A percentile compares a stretch with the other conserved stretches of the same genome.
Conservation (phyloP, 805 yeast genomes). For the Candida orba region DNA sequence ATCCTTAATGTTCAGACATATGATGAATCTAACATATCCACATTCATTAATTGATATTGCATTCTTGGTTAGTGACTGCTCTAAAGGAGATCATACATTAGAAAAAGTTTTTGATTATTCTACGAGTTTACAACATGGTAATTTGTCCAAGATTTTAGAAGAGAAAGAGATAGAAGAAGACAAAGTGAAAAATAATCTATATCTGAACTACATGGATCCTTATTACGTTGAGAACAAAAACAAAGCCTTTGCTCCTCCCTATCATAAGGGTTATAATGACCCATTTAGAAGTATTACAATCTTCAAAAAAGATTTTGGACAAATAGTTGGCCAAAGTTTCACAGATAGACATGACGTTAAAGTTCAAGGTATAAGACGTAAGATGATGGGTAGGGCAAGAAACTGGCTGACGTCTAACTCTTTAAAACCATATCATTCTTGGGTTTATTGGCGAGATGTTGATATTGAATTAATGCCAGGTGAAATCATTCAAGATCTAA, state of each 20-base stretch:
- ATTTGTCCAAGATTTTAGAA: constrained; percentile 41
- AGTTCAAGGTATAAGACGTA: constrained; percentile 78
- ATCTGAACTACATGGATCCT: constrained; percentile 63
- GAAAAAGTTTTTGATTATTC: constrained; percentile 60
- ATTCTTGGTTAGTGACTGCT: constrained; percentile 74
- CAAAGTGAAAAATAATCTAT: constrained; percentile 54
- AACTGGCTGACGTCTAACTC: constrained; percentile 76
- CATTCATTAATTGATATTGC: constrained; percentile 76
- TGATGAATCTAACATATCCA: constrained; percentile 82
- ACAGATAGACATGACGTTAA: constrained; percentile 79
- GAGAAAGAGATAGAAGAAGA: constrained; percentile 32
- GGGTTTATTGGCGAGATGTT: constrained; percentile 91
- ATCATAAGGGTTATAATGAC: constrained; percentile 50
- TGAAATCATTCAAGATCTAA: constrained; percentile 62
- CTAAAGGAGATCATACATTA: constrained; percentile 56
- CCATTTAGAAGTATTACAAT: constrained; percentile 79
- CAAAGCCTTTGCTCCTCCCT: constrained; percentile 58
- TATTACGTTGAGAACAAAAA: constrained; percentile 50
- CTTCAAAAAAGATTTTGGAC: constrained; percentile 78
- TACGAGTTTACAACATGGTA: constrained; percentile 64
- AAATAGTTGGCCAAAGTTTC: constrained; percentile 78
- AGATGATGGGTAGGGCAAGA: constrained; percentile 81
- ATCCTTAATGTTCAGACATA: constrained; percentile 76
- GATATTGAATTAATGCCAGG: constrained; percentile 82
- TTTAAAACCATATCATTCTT: constrained; percentile 74